These are phyloP conservation scores for Talaromyces wortmannii DNA, from an alignment of 495 filamentous ascomycete genomes.

Conservation along the genomic window DNA sequence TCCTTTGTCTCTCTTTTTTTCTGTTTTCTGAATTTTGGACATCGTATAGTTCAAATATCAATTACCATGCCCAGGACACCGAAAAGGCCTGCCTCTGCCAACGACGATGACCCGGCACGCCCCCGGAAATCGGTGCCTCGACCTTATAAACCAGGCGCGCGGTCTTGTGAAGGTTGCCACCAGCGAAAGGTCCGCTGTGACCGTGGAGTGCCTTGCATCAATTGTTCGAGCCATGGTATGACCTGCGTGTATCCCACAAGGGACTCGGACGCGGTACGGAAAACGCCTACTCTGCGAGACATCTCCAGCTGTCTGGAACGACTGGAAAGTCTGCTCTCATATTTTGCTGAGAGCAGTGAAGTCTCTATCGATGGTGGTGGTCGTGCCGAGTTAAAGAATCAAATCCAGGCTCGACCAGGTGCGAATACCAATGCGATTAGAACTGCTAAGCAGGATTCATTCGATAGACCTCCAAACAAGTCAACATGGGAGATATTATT, in stretches of 20 bases:
- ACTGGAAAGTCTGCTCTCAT: slow-evolving; percentile 41
- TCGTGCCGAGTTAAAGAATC: slow-evolving; percentile 22
- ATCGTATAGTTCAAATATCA: not conserved
- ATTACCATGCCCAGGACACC: not conserved
- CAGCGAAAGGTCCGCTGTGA: slow-evolving; percentile 60
- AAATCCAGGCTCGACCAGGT: not conserved
- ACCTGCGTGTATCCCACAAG: slow-evolving; percentile 48
- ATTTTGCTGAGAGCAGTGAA: not conserved
- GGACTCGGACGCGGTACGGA: slow-evolving; percentile 37
- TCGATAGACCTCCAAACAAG: not conserved
- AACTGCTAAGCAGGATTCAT: slow-evolving; percentile 20
- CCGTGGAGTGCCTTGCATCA: slow-evolving; percentile 52
- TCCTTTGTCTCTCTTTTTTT: not conserved
- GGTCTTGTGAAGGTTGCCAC: slow-evolving; percentile 34
- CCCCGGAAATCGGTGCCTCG: not conserved
- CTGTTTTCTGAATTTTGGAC: not conserved
- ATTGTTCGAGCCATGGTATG: slow-evolving; percentile 50
- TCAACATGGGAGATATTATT: slow-evolving; percentile 9
- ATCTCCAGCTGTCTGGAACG: slow-evolving; percentile 47
- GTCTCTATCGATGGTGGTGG: slow-evolving; percentile 11
- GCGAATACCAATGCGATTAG: not conserved
- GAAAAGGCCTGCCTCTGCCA: not conserved
- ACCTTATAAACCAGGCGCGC: slow-evolving; percentile 1
- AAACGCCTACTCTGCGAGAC: slow-evolving; percentile 39
- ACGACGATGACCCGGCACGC: not conserved